Evolutionary conservation across 2,329 filamentous ascomycete genomes (phyloP).

Genomic region (Mollisia scopiformis): DNA sequence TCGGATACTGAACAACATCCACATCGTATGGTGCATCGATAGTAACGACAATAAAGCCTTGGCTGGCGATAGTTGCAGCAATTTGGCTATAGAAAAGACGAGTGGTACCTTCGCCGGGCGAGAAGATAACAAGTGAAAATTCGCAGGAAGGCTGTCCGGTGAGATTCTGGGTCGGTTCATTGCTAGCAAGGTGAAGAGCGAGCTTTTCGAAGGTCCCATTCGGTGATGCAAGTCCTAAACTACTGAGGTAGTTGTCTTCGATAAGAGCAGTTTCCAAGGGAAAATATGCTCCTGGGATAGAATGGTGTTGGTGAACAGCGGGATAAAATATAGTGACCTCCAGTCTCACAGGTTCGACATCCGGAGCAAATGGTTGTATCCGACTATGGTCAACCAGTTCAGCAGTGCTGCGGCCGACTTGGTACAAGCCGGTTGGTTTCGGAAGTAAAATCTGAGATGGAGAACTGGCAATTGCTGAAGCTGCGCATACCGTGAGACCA

Average conservation of each 20-base stretch:
- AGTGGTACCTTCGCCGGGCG: slow-evolving; percentile 41
- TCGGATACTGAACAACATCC: slow-evolving; percentile 43
- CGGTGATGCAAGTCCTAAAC: not conserved
- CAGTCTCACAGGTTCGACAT: not conserved
- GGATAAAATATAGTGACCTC: not conserved
- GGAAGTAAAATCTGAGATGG: slow-evolving; percentile 4
- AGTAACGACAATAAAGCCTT: slow-evolving; percentile 45
- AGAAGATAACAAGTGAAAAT: slow-evolving; percentile 39
- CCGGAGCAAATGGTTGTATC: slow-evolving; percentile 14
- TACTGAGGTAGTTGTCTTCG: slow-evolving; percentile 15
- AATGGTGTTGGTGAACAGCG: not conserved
- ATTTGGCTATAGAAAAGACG: slow-evolving; percentile 44
- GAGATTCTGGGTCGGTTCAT: too few species aligned
- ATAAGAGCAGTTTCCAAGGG: not conserved
- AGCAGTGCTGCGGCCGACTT: slow-evolving; percentile 19
- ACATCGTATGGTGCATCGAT: slow-evolving; percentile 50
- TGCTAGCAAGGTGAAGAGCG: not conserved
- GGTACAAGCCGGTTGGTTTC: slow-evolving; percentile 16
- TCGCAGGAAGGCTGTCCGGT: not conserved
- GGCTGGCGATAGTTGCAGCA: slow-evolving; percentile 43
- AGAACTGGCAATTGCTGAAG: not conserved
- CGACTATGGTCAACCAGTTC: slow-evolving; percentile 21
- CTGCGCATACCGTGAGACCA: not conserved
- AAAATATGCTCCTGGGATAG: not conserved
- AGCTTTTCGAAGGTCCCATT: not conserved